Evolutionary conservation across 768 basidiomycete species (phyloP).

Genomic region (Mrakia hoshinonis): DNA sequence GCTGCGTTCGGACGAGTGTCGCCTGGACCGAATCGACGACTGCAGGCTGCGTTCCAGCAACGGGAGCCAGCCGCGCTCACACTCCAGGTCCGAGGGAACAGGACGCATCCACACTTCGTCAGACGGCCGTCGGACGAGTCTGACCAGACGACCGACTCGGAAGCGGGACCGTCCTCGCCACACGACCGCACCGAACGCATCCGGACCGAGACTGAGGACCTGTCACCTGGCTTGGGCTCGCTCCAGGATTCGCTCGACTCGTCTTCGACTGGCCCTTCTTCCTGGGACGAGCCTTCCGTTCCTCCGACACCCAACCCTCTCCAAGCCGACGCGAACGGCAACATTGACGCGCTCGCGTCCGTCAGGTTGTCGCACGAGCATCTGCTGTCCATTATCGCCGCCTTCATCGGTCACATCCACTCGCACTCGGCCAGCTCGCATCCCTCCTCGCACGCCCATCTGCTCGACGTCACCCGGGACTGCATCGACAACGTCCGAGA

Average conservation of each 20-base stretch:
- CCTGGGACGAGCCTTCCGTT: not conserved
- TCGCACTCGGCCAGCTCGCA: slow-evolving; percentile 82
- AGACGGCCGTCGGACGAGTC: not conserved
- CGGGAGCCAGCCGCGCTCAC: not conserved
- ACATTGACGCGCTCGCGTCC: slow-evolving; percentile 2
- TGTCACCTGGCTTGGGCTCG: not conserved
- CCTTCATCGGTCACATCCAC: slow-evolving; percentile 94
- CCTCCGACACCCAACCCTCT: slow-evolving; percentile 2
- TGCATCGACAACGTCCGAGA: slow-evolving; percentile 89
- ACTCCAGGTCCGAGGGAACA: not conserved
- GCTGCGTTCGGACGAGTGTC: slow-evolving; percentile 10
- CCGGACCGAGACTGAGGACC: not conserved
- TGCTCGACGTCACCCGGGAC: slow-evolving; percentile 91
- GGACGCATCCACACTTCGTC: not conserved
- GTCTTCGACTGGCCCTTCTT: not conserved
- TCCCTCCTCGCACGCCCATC: slow-evolving; percentile 82
- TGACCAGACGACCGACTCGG: slow-evolving; percentile 5
- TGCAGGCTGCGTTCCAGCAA: not conserved
- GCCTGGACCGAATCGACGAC: slow-evolving; percentile 7
- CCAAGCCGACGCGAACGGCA: not conserved
- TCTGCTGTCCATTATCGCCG: slow-evolving; percentile 86
- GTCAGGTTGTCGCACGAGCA: slow-evolving; percentile 79
- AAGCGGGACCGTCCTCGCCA: not conserved
- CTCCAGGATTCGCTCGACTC: not conserved
- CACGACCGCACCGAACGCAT: not conserved